phyloP scores from a whole-genome alignment of 2,329 filamentous ascomycete species.

The Lachnellula cervina region DNA sequence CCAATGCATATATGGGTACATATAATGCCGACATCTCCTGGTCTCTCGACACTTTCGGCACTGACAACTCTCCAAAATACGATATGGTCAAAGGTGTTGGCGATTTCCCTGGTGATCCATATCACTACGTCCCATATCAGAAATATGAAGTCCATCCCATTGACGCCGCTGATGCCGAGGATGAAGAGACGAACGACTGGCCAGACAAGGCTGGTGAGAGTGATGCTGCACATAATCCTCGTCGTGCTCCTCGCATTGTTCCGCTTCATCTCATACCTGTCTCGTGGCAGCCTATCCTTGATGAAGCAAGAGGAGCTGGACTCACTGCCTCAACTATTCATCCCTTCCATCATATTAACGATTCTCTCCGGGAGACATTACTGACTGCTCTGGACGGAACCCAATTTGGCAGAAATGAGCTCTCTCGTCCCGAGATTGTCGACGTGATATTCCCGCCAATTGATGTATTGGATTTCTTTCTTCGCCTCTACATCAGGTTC shows the following conservation, averaged over 20 bases:
- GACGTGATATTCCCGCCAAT: constrained; percentile 23
- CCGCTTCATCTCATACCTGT: constrained; percentile 19
- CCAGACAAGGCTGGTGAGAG: constrained; percentile 20
- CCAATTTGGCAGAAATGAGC: constrained; percentile 13
- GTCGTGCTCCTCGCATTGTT: constrained; percentile 12
- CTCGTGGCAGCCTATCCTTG: constrained; percentile 26
- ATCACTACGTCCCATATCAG: constrained; percentile 17
- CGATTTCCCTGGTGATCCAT: constrained; percentile 17
- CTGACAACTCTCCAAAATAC: constrained; percentile 16
- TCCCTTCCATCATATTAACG: constrained; percentile 19
- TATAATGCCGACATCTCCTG: constrained; percentile 30
- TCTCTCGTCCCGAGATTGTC: constrained; percentile 21
- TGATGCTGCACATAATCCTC: constrained; percentile 6
- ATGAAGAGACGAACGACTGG: constrained; percentile 26
- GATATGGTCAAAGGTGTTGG: constrained; percentile 16
- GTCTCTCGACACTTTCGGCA: constrained; percentile 23
- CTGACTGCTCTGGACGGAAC: constrained; percentile 18
- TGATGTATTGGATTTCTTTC: constrained; percentile 27
- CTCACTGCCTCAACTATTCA: constrained; percentile 13
- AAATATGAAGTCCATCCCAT: constrained; percentile 9
- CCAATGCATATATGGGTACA: constrained; percentile 25
- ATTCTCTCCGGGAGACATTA: constrained; percentile 15
- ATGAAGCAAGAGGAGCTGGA: constrained; percentile 22
- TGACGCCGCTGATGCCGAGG: constrained; percentile 22
- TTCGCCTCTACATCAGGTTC: constrained; percentile 25